Evolutionary conservation across 2,329 filamentous ascomycete species (phyloP).

Genomic region (Fusarium sulawesiense): DNA sequence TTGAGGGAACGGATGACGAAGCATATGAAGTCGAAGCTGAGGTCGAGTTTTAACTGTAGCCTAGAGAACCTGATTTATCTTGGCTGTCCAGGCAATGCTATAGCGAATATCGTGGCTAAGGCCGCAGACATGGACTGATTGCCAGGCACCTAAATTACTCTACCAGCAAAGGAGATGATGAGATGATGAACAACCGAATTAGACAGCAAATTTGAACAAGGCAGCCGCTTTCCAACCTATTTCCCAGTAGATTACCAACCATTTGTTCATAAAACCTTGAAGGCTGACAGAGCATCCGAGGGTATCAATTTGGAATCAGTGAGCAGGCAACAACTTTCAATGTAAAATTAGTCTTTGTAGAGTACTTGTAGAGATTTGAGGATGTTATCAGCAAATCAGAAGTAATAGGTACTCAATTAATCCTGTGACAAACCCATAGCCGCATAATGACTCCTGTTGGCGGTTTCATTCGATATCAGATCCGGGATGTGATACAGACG

Average conservation of each 20-base stretch:
- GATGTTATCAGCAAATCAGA: background rate
- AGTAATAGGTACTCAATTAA: background rate
- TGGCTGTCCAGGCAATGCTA: background rate
- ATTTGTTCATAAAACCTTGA: background rate
- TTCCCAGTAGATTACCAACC: constrained; percentile 11
- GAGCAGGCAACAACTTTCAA: background rate
- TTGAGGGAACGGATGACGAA: constrained; percentile 63
- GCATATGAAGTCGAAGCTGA: constrained; percentile 66
- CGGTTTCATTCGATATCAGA: constrained; percentile 4
- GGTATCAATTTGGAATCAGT: background rate
- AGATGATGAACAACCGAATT: background rate
- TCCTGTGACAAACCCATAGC: background rate
- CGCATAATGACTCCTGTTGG: background rate
- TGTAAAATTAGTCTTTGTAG: too few relatives aligned
- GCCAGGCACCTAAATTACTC: background rate
- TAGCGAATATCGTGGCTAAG: background rate
- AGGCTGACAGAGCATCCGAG: background rate
- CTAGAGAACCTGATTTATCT: background rate
- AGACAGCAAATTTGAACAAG: background rate
- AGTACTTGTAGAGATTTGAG: background rate
- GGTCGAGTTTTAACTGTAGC: constrained; percentile 52
- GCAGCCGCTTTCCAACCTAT: background rate
- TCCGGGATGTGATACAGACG: constrained; percentile 3
- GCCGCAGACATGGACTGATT: background rate
- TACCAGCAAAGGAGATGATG: background rate